A percentile compares a stretch with the other conserved stretches of the same genome.
These are phyloP conservation scores for Taphrina sp. DNA, from an alignment of 1,139 yeast species.

Conservation along the genomic window DNA sequence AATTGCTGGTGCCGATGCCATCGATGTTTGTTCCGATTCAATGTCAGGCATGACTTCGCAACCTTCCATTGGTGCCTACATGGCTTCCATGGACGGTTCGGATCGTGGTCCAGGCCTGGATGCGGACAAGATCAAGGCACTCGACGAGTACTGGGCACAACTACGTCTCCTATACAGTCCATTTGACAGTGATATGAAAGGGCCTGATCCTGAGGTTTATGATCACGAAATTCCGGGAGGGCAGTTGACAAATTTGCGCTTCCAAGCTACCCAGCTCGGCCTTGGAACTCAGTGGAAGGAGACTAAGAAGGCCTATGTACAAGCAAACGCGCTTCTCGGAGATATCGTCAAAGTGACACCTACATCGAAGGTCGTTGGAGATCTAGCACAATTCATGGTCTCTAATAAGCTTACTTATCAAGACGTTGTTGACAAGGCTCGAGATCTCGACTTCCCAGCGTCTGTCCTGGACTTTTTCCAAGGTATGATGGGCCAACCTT, in stretches of 20 bases:
- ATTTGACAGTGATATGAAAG: slow-evolving; percentile 97
- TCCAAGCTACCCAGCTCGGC: slow-evolving; percentile 99
- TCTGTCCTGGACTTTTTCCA: slow-evolving; percentile 97
- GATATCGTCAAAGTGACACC: slow-evolving; percentile 98
- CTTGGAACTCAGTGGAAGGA: slow-evolving; percentile 94
- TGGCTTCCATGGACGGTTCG: slow-evolving; percentile 83
- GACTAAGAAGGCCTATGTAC: slow-evolving; percentile 88
- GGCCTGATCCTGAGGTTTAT: slow-evolving; percentile 99
- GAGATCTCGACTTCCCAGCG: slow-evolving; percentile 94
- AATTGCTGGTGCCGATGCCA: slow-evolving; percentile 94
- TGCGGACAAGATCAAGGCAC: slow-evolving; percentile 65
- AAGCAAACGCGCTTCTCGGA: slow-evolving; percentile 85
- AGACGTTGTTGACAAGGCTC: slow-evolving; percentile 83
- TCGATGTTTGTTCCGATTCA: slow-evolving; percentile 92
- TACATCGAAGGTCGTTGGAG: slow-evolving; percentile 98
- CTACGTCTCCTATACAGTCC: slow-evolving; percentile 95
- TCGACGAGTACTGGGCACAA: slow-evolving; percentile 97
- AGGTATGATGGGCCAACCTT: slow-evolving; percentile 98
- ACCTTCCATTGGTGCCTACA: slow-evolving; percentile 88
- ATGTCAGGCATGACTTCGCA: slow-evolving; percentile 99
- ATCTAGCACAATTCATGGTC: slow-evolving; percentile 98
- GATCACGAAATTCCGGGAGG: slow-evolving; percentile 99
- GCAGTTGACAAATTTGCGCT: slow-evolving; percentile 90
- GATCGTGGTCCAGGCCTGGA: slow-evolving; percentile 73
- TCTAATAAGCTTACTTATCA: slow-evolving; percentile 81